Evolutionary conservation across 1,284 basidiomycete genomes (phyloP), one percentile per base, ranked within the genome.

Genomic region (Tausonia pullulans): DNA sequence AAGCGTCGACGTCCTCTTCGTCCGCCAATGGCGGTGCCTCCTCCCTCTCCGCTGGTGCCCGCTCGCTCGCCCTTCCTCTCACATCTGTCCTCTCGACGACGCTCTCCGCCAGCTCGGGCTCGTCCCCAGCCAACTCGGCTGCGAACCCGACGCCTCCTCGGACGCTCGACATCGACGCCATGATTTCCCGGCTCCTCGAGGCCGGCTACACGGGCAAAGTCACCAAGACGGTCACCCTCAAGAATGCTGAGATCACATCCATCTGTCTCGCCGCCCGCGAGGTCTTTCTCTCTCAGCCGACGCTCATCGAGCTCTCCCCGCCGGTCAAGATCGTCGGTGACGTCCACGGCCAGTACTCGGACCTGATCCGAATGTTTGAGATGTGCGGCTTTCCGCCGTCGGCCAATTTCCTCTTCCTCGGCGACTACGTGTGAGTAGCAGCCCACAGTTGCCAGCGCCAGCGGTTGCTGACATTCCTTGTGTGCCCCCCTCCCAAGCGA

Each of bases 301-400:
- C 96, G 1, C 84, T 99, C 67, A 90, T 99, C 74, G 96, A 99
- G 78, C 83, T 99, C 60, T 92, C 89, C 39, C 96, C 96, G 7
- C 95, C 96, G 9, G 96, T 98, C 72, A 99, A 98, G 82, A 98
- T 99, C 69, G 95, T 98, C 13, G 96, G 96, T 44, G 96, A 99
- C 77, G 94, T 98, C 3, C 96, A 99, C 75, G 96, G 96, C 4
- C 71, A 79, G 74, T 99, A 98, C 77, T 92, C 90, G 67, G 96
- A 99, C 80, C 84, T 99, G 72, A 95, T 98, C 71, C 87, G 96
- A 63, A 79, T 99, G 66, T 99, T 99, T 74, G 96, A 98, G 77
- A 98, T 98, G 94, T 98, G 96, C 73, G 96, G 96, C 11, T 99
- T 98, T 78, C 96, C 96, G 39, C 96, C 96, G 3, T 83, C 87